Percentiles rank a stretch among this genome's conserved stretches.
Evolutionary conservation across 805 yeast species (phyloP).

Genomic region (Kazachstania taianensis): DNA sequence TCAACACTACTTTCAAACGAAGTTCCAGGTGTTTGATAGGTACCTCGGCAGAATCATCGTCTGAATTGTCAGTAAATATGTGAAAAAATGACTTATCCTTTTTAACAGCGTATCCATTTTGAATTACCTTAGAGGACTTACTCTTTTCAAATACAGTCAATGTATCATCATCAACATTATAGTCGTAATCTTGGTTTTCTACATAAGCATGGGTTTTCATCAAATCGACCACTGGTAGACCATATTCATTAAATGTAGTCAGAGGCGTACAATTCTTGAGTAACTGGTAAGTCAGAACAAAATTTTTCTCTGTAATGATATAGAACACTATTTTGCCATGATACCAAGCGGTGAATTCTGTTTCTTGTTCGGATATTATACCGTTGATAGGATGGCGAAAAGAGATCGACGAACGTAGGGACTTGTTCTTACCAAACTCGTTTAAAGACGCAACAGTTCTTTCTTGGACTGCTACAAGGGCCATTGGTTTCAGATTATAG

Average conservation of each 20-base stretch:
- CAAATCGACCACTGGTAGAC: slow-evolving; percentile 19
- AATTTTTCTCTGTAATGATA: slow-evolving; percentile 23
- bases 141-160: slow-evolving; percentile 25
- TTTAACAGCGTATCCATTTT: slow-evolving; percentile 26
- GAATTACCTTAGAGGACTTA: slow-evolving; percentile 24
- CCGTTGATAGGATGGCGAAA: slow-evolving; percentile 14
- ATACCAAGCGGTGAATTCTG: slow-evolving; percentile 5
- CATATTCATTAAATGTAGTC: slow-evolving; percentile 22
- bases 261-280: slow-evolving; percentile 15
- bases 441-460: slow-evolving; percentile 21
- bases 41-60: slow-evolving; percentile 21
- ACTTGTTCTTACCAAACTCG: slow-evolving; percentile 25
- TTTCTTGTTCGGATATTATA: slow-evolving; percentile 10
- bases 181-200: slow-evolving; percentile 15
- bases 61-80: slow-evolving; percentile 11
- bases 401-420: slow-evolving; percentile 12
- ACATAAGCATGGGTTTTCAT: slow-evolving; percentile 7
- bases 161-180: slow-evolving; percentile 20
- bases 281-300: slow-evolving; percentile 24
- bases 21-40: slow-evolving; percentile 26
- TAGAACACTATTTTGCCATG: slow-evolving; percentile 22
- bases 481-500: slow-evolving; percentile 28
- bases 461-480: slow-evolving; percentile 24
- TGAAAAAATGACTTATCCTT: slow-evolving; percentile 26
- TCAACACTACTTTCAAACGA: slow-evolving; percentile 23